Base-by-base conservation (phyloP, 2,329 filamentous ascomycete species). In the Cytospora piceicola region DNA sequence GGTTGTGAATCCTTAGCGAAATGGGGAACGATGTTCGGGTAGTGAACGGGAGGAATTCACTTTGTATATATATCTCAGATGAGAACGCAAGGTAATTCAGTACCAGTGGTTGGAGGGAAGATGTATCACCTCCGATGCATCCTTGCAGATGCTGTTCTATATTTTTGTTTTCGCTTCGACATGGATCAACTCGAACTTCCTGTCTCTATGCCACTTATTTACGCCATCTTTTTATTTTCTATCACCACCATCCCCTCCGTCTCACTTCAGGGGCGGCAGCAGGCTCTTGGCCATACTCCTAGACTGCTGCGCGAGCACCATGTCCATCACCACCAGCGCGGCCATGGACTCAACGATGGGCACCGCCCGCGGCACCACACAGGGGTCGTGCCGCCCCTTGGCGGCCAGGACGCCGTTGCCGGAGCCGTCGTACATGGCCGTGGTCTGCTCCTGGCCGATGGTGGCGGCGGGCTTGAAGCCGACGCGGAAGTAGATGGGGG, bases 391-490 rank as follows among this genome's bases (percentile, higher is more conserved):
- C 66, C 95, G 84, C 27, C 95, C 95, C 85, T 97, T 98, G 59
- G 94, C 93, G 69, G 93, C 92, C 39, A 98, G 82, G 4, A 91
- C 80, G 59, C 95, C 95, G 70, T 91, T 87, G 15, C 75, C 74
- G 12, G 83, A 80, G 55, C 90, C 90, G 67, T 90, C 89, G 78
- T 96, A 98, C 12, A 86, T 90, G 11, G 89, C 88, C 0, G 95
- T 98, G 17, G 84, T 85, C 81, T 98, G 94, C 53, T 91, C 90
- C 79, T 94, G 90, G 55, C 92, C 90, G 75, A 98, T 98, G 3
- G 95, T 98, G 34, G 94, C 94, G 3, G 94, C 89, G 12, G 94
- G 92, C 84, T 98, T 98, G 87, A 98, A 98, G 20, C 88, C 94
- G 6, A 97, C 90, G 59, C 91, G 88, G 86, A 98, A 98, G 84